Base-by-base conservation (phyloP, 768 basidiomycete genomes). In the Coprinopsis sp. region DNA sequence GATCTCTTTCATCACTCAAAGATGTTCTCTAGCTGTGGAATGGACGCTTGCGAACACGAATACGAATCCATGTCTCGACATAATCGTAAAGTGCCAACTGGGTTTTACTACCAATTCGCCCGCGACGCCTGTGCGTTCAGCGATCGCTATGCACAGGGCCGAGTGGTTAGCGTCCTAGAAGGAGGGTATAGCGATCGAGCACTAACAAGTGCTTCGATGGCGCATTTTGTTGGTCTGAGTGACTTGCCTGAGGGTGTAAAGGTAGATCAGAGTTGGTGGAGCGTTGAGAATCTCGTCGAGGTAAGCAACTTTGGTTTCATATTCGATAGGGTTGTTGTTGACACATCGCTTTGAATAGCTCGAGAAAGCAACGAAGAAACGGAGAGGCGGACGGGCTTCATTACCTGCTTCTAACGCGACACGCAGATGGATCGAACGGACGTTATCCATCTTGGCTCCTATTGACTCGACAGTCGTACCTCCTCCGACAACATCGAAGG, bases 141-240 rank as follows among this genome's bases (percentile, higher is more conserved):
- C 6, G 75, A 85, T 22, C 53, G 62, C 36, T 82, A 82, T 51
- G 81, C 89, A 0, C 57, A 62, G 1, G 91, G 92, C 0, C 76
- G 81, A 33, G 55, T 95, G 4, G 73, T 98, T 30, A 92, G 90
- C 54, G 88, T 97, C 0, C 78, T 99, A 1, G 95, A 99, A 66
- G 95, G 95, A 1, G 95, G 94, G 1, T 97, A 97, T 58, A 90
- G 89, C 55, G 92, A 97, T 61, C 76, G 85, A 5, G 93, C 95
- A 0, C 70, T 98, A 45, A 81, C 72, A 5, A 91, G 87, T 51
- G 95, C 87, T 0, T 76, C 84, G 0, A 79, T 92, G 77, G 87
- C 91, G 0, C 87, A 92, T 60, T 62, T 95, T 2, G 67, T 69
- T 6, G 94, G 93, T 3, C 65, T 97, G 18, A 71, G 69, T 1